phyloP scores from a whole-genome alignment of 2,329 filamentous ascomycete species.

The Aspergillus sojae region DNA sequence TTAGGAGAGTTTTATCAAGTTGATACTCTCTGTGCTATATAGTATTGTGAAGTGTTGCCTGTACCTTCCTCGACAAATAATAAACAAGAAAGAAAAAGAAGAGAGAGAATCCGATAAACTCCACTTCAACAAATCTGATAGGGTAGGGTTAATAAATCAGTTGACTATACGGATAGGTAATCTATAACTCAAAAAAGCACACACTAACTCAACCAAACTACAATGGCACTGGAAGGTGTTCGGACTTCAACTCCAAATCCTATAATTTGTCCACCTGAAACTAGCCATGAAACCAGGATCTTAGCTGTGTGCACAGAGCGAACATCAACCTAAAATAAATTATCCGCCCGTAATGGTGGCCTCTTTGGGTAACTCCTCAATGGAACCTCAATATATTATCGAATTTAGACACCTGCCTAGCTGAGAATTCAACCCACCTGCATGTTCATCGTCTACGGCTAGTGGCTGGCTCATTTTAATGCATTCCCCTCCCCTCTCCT shows the following conservation, averaged over 20 bases:
- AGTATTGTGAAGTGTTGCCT: neutral
- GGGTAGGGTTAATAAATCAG: neutral
- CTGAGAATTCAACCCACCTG: neutral
- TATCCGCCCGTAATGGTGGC: neutral
- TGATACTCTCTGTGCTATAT: neutral
- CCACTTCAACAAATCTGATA: neutral
- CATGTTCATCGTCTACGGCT: neutral
- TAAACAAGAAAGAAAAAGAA: neutral
- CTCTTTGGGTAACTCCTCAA: neutral
- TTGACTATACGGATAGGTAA: neutral
- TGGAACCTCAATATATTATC: neutral
- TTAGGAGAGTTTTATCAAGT: neutral
- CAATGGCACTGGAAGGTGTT: neutral
- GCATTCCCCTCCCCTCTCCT: neutral
- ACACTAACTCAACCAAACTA: neutral
- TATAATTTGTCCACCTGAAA: conserved; percentile 4
- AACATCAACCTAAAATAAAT: neutral
- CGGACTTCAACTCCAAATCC: conserved; percentile 3
- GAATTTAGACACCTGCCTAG: neutral
- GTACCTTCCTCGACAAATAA: neutral
- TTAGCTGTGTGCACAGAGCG: neutral
- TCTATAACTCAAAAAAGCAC: neutral
- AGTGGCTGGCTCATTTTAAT: neutral
- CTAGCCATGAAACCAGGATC: conserved; percentile 1
- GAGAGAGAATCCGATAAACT: neutral